phyloP scores from a whole-genome alignment of 495 filamentous ascomycete species.

The Aspergillus coremiiformis region DNA sequence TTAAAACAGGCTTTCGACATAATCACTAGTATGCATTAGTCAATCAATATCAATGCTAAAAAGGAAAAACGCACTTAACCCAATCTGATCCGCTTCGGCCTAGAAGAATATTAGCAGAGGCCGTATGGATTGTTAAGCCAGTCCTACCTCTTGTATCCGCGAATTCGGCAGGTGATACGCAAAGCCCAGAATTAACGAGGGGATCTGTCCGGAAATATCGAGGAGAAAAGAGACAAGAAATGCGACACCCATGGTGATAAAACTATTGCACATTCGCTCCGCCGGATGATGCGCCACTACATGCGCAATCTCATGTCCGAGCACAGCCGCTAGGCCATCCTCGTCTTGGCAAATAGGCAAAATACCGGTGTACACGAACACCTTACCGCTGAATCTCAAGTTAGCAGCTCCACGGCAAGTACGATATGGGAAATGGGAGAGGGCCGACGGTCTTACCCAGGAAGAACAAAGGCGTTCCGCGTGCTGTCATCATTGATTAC shows the following conservation, averaged over 20 bases:
- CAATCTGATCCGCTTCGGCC: conserved; percentile 80
- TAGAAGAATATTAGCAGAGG: conserved; percentile 7
- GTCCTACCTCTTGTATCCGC: conserved; percentile 54
- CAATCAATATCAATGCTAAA: conserved; percentile 25
- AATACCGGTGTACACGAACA: conserved; percentile 86
- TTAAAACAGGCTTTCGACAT: conserved; percentile 64
- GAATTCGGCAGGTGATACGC: conserved; percentile 63
- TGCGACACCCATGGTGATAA: conserved; percentile 49
- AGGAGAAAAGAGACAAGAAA: conserved; percentile 45
- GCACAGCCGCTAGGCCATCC: conserved; percentile 71
- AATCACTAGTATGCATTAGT: conserved; percentile 38
- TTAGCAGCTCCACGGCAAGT: background rate
- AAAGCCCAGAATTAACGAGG: conserved; percentile 47
- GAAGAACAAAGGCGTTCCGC: conserved; percentile 84
- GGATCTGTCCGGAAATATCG: conserved; percentile 41
- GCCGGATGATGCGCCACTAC: conserved; percentile 72
- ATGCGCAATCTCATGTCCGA: conserved; percentile 95
- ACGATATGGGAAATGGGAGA: background rate
- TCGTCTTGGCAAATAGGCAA: conserved; percentile 64
- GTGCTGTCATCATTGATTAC: conserved; percentile 64
- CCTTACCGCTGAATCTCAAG: conserved; percentile 56
- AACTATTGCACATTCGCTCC: conserved; percentile 61
- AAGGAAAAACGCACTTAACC: conserved; percentile 46
- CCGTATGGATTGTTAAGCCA: no score
- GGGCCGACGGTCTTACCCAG: conserved; percentile 42